Evolutionary conservation across 2,329 filamentous ascomycete genomes (phyloP), one percentile per base, ranked within the genome.

Genomic region (Lomentospora prolificans): DNA sequence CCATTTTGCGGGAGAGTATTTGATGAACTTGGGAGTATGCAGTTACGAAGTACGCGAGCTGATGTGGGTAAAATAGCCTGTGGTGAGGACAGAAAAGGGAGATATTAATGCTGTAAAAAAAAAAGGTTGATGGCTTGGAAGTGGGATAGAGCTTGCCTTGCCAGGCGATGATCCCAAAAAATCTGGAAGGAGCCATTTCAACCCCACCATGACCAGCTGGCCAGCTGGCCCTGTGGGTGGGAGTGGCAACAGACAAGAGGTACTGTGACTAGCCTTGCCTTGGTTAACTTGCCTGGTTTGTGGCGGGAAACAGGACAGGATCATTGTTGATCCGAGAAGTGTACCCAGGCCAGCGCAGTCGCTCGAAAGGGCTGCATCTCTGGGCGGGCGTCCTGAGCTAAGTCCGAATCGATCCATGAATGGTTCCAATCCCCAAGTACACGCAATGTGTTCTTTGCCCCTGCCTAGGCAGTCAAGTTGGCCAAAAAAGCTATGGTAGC

Each of bases 1-100:
- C 90, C 91, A 96, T 96, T 12, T 46, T 31, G 51, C n/a, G 14
- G 28, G 36, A 12, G 41, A 7, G 50, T 27, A 2, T 46, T 30
- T 31, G 51, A 14, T 17, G 9, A 31, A 51, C 48, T 58, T 52
- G 51, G 44, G 39, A 55, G 48, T 44, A 51, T 31, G 31, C 51
- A 22, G 41, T 8, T 9, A n/a, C 3, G 10, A 46, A 12, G 19
- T 1, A 14, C 12, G 39, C 14, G 25, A 19, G 39, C 3, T 14
- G 6, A 30, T 4, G 12, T 3, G 27, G 31, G 24, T 3, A 31
- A 1, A 33, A 27, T 8, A 33, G 10, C 1, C 22, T 28, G 24
- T 10, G 51, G 7, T 17, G 10, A 44, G 51, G 22, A 10, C 17
- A 41, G 17, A 24, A 8, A 12, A 25, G 17, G 51, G 2, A 50